These are phyloP conservation scores for Rhodotorula diobovata DNA, from an alignment of 768 basidiomycete species.

Conservation along the genomic window DNA sequence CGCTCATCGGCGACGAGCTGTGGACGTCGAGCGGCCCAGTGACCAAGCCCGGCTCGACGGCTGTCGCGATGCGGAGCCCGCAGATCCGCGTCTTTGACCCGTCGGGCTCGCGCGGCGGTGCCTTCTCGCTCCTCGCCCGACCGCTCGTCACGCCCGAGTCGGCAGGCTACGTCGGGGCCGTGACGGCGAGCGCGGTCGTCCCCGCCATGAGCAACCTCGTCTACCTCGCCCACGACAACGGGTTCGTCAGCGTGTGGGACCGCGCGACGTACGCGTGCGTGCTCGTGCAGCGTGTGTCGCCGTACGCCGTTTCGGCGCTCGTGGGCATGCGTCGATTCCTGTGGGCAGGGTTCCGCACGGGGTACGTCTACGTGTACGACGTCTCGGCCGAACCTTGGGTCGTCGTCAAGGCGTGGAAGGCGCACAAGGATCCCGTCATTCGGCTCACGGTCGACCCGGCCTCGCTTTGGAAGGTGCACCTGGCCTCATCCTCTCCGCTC, in stretches of 20 bases:
- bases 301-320: constrained; percentile 73
- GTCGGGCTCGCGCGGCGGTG: constrained; percentile 30
- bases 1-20: constrained; percentile 66
- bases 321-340: constrained; percentile 77
- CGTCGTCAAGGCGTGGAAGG: constrained; percentile 80
- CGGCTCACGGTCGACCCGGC: constrained; percentile 66
- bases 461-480: constrained; percentile 66
- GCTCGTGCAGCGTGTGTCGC: constrained; percentile 45
- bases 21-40: constrained; percentile 65
- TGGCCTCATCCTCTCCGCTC: constrained; percentile 43
- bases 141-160: constrained; percentile 58
- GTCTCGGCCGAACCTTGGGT: constrained; percentile 66
- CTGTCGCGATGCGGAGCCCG: constrained; percentile 47
- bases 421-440: constrained; percentile 63
- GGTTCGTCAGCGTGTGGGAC: constrained; percentile 78
- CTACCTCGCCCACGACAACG: constrained; percentile 88
- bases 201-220: constrained; percentile 63
- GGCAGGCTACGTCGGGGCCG: constrained; percentile 69
- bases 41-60: constrained; percentile 50
- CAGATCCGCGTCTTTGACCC: constrained; percentile 70
- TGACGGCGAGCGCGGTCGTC: constrained; percentile 73
- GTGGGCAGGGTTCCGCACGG: constrained; percentile 83
- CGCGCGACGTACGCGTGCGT: constrained; percentile 26
- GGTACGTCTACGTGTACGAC: constrained; percentile 76
- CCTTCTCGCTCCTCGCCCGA: constrained; percentile 25